Evolutionary conservation across 2,329 filamentous ascomycete species (phyloP).

Genomic region (Colletotrichum brevisporum): DNA sequence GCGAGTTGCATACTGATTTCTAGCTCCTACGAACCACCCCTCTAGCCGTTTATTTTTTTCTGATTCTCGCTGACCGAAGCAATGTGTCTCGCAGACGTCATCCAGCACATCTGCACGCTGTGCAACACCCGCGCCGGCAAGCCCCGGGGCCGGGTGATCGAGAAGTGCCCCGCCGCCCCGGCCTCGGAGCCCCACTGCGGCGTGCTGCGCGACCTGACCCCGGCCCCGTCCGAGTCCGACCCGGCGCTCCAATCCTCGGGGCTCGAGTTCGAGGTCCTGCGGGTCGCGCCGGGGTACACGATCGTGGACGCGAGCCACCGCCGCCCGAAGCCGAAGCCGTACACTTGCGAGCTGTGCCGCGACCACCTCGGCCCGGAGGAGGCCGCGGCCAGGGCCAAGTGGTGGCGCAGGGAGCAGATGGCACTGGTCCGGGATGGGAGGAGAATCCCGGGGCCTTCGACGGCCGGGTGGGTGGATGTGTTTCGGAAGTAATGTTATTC

Average conservation of each 20-base stretch:
- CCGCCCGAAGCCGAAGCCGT: constrained; percentile 8
- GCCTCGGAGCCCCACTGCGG: constrained; percentile 14
- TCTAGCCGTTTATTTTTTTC: not conserved
- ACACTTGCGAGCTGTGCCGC: constrained; percentile 25
- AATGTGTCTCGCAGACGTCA: constrained; percentile 18
- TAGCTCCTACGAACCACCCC: not conserved
- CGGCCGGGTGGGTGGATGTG: constrained; percentile 18
- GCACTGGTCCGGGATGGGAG: constrained; percentile 4
- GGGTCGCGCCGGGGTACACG: constrained; percentile 18
- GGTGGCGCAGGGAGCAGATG: constrained; percentile 18
- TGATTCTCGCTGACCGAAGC: no score
- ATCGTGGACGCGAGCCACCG: constrained; percentile 5
- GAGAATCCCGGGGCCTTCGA: constrained; percentile 7
- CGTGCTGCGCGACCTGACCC: constrained; percentile 11
- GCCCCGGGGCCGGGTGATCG: constrained; percentile 14
- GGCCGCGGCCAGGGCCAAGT: constrained; percentile 12
- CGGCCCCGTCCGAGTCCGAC: constrained; percentile 6
- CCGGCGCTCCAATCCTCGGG: constrained; percentile 22
- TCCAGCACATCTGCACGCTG: constrained; percentile 15
- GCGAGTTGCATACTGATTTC: no score
- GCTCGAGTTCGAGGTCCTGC: constrained; percentile 26
- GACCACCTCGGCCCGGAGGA: constrained; percentile 25
- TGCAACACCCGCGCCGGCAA: constrained; percentile 27
- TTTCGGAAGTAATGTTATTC: constrained; percentile 10
- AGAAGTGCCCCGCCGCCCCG: constrained; percentile 12